A percentile compares a stretch with the other conserved stretches of the same genome.
phyloP scores from a whole-genome alignment of 306 rosid species.

The Cajanus cajan region DNA sequence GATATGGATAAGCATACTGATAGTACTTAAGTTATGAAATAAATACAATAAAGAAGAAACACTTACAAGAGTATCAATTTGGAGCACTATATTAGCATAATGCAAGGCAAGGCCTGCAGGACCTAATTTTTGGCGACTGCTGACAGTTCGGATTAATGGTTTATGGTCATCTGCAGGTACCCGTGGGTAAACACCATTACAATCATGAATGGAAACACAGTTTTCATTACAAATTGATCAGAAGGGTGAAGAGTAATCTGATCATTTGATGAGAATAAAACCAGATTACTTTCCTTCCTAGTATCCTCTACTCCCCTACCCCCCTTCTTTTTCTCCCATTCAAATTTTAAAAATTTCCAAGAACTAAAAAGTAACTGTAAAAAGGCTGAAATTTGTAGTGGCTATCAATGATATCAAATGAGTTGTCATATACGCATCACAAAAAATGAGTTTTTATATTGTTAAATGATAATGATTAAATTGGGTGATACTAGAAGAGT shows the following conservation, averaged over 20 bases:
- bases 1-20: not conserved
- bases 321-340: not conserved
- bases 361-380: not conserved
- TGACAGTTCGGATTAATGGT: slow-evolving; percentile 42
- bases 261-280: slow-evolving; percentile 15
- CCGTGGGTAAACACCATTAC: slow-evolving; percentile 16
- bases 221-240: slow-evolving; percentile 2
- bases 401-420: slow-evolving; percentile 17
- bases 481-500: not conserved
- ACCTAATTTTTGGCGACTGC: slow-evolving; percentile 60
- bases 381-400: not conserved
- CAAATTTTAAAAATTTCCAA: not conserved
- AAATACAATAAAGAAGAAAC: slow-evolving; percentile 23
- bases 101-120: slow-evolving; percentile 88
- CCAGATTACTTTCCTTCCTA: not conserved
- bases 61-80: slow-evolving; percentile 85
- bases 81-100: slow-evolving; percentile 83
- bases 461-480: not conserved
- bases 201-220: slow-evolving; percentile 17
- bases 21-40: slow-evolving; percentile 11
- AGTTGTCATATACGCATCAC: not conserved
- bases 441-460: not conserved
- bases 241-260: slow-evolving; percentile 2
- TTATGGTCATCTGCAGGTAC: slow-evolving; percentile 49
- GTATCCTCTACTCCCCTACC: not conserved